These are phyloP conservation scores for Keithomyces neogunnii DNA, from an alignment of 2,329 filamentous ascomycete genomes.

Conservation along the genomic window DNA sequence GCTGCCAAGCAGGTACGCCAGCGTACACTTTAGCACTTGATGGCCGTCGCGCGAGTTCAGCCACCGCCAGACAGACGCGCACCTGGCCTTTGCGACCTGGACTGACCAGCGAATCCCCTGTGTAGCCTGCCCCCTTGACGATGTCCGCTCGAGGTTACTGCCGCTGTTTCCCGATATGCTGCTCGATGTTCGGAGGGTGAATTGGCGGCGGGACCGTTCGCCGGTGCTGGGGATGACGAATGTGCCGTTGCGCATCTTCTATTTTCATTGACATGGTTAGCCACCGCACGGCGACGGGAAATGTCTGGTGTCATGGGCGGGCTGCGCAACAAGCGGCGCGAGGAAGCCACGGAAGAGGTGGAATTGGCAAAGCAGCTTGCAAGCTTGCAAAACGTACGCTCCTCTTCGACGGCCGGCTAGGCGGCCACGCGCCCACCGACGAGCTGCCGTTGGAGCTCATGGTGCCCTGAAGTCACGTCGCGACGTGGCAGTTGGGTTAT, in stretches of 20 bases:
- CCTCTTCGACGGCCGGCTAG: conserved; percentile 35
- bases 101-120: conserved; percentile 9
- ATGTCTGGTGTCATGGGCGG: background rate
- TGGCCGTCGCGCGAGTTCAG: conserved; percentile 64
- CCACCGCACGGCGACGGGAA: background rate
- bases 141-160: conserved; percentile 12
- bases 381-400: conserved; percentile 26
- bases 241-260: conserved; percentile 76
- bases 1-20: conserved; percentile 82
- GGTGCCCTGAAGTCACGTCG: conserved; percentile 21
- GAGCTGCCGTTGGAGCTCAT: conserved; percentile 27
- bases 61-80: conserved; percentile 46
- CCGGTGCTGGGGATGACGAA: conserved; percentile 83
- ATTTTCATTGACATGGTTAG: conserved; percentile 4
- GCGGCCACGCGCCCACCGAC: conserved; percentile 30
- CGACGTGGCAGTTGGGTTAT: conserved; percentile 3
- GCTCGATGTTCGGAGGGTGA: conserved; percentile 58
- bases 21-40: conserved; percentile 79
- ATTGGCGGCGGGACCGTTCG: conserved; percentile 70
- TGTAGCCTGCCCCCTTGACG: conserved; percentile 10
- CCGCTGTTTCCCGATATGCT: conserved; percentile 18
- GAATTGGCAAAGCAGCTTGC: background rate
- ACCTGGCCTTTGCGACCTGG: conserved; percentile 18
- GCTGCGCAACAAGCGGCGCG: background rate
- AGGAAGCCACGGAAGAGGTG: no score